A percentile compares a stretch with the other conserved stretches of the same genome.
Conservation (phyloP, 768 basidiomycete species). For the Grammothele lineata region DNA sequence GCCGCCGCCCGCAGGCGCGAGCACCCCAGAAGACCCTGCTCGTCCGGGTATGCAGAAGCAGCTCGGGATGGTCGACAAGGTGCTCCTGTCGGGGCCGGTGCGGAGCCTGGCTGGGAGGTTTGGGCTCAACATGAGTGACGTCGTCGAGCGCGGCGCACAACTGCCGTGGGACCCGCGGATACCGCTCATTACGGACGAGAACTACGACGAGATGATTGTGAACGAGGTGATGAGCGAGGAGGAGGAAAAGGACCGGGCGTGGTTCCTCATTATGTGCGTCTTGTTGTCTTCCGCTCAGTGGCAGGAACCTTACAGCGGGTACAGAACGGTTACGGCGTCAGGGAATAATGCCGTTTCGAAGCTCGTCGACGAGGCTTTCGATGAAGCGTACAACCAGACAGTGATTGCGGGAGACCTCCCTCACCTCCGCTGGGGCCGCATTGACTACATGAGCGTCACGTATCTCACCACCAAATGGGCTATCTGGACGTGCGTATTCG, state of each 20-base stretch:
- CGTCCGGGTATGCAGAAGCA: slow-evolving; percentile 3
- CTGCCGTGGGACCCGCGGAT: slow-evolving; percentile 68
- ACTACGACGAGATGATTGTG: slow-evolving; percentile 67
- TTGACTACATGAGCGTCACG: slow-evolving; percentile 87
- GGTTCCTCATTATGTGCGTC: slow-evolving; percentile 76
- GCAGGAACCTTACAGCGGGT: not conserved
- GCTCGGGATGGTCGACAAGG: slow-evolving; percentile 16
- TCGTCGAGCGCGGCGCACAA: slow-evolving; percentile 31
- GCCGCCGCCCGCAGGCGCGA: slow-evolving; percentile 2
- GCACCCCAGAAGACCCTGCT: not conserved
- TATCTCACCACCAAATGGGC: slow-evolving; percentile 81
- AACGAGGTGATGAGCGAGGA: slow-evolving; percentile 56
- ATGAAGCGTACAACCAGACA: slow-evolving; percentile 66
- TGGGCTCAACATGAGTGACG: slow-evolving; percentile 72
- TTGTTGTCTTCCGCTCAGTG: not conserved
- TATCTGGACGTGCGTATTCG: slow-evolving; percentile 75
- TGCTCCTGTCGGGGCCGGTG: slow-evolving; percentile 53
- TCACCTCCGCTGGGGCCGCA: slow-evolving; percentile 75
- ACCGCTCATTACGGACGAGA: slow-evolving; percentile 78
- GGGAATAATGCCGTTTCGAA: slow-evolving; percentile 65
- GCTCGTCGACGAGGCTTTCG: slow-evolving; percentile 69
- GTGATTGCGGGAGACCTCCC: slow-evolving; percentile 56
- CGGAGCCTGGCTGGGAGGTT: slow-evolving; percentile 47
- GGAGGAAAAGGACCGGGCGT: slow-evolving; percentile 67
- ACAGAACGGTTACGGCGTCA: slow-evolving; percentile 53